phyloP scores from a whole-genome alignment of 225 moss, liverwort and hornwort species.

The Bryoerythrophyllum caledonicum region DNA sequence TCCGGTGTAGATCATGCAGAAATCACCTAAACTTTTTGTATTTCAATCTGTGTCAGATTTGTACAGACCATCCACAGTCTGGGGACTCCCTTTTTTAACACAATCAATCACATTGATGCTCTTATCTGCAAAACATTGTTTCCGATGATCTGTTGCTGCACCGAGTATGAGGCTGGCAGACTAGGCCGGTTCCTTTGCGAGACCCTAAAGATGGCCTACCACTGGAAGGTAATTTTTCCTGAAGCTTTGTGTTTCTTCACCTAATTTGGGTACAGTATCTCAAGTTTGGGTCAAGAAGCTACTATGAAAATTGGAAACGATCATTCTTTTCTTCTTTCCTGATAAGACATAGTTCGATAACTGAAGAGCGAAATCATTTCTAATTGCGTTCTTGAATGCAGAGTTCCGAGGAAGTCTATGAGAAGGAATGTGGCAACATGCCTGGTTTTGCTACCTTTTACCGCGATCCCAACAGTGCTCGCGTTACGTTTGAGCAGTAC shows the following conservation, averaged over 20 bases:
- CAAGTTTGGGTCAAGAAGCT: constrained; percentile 13
- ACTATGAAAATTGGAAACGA: constrained; percentile 1
- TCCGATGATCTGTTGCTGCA: constrained; percentile 99
- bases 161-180: constrained; percentile 97
- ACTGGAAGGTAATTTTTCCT: constrained; percentile 78
- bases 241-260: not conserved
- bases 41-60: constrained; percentile 60
- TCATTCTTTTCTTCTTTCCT: constrained; percentile 1
- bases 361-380: not conserved
- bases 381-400: constrained; percentile 39
- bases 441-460: constrained; percentile 98
- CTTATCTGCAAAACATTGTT: constrained; percentile 98
- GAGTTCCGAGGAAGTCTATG: constrained; percentile 91
- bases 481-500: constrained; percentile 91
- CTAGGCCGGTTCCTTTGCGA: constrained; percentile 94
- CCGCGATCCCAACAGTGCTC: constrained; percentile 90
- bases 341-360: not conserved
- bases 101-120: constrained; percentile 95
- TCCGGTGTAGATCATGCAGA: constrained; percentile 5
- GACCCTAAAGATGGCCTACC: constrained; percentile 98
- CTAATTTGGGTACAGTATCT: constrained; percentile 6
- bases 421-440: constrained; percentile 98
- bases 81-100: constrained; percentile 97
- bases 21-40: constrained; percentile 15
- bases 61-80: constrained; percentile 93